These are phyloP conservation scores for Mortierella sp. DNA, from an alignment of 371 early-diverging fungal genomes.

Conservation along the genomic window DNA sequence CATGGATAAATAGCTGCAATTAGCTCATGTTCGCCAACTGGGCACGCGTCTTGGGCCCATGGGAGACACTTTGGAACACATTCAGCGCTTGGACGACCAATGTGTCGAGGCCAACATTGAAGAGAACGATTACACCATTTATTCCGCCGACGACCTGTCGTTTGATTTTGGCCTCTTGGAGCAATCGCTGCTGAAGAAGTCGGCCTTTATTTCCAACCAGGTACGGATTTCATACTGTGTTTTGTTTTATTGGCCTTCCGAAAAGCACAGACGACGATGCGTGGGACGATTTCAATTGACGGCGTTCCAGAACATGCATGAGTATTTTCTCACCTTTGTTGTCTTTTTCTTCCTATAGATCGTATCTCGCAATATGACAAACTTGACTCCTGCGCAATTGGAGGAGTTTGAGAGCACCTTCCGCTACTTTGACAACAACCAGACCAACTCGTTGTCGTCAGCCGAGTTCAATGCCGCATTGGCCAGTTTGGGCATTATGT, in stretches of 20 bases:
- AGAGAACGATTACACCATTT: conserved; percentile 94
- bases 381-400: conserved; percentile 92
- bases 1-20: conserved; percentile 69
- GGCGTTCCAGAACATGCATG: background rate
- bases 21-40: conserved; percentile 70
- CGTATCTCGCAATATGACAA: conserved; percentile 90
- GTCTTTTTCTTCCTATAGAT: conserved; percentile 62
- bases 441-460: conserved; percentile 78
- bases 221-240: conserved; percentile 56
- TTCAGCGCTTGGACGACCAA: conserved; percentile 76
- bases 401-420: conserved; percentile 94
- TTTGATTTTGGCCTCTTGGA: conserved; percentile 88
- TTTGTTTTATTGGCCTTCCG: background rate
- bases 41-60: conserved; percentile 66
- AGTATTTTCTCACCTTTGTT: background rate
- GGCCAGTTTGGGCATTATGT: conserved; percentile 87
- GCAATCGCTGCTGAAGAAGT: conserved; percentile 87
- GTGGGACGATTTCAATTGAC: background rate
- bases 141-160: conserved; percentile 87
- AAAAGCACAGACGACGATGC: background rate
- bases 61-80: conserved; percentile 65
- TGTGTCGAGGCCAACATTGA: conserved; percentile 91
- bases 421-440: conserved; percentile 90
- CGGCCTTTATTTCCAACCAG: conserved; percentile 93
- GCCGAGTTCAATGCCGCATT: conserved; percentile 90